Evolutionary conservation across 176 grass and related monocot genomes (phyloP), one percentile per base, ranked within the genome.

Genomic region (Hsuehochloa calcarea): DNA sequence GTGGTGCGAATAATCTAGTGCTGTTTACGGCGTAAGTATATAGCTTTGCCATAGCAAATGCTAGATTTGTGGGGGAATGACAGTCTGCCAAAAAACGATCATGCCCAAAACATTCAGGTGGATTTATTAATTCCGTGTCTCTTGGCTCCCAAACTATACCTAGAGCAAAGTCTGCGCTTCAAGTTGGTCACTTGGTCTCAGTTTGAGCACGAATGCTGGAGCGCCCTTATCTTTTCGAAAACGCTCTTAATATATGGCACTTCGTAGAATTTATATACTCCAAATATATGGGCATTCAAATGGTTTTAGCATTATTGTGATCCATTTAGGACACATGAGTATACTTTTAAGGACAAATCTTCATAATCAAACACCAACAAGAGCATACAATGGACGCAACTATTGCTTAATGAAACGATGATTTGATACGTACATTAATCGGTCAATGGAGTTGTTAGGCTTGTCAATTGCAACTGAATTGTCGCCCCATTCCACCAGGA

Each of bases 371-470:
- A 37, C 19, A 62, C 22, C 5, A 13, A 55, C 43, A 38, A 31
- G 60, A 46, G 19, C 49, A 67, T 3, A 9, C 5, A 43, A 6
- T 2, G 44, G 55, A 78, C 73, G 25, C 45, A 76, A 45, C 68
- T 72, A 15, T 79, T 40, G n/a, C 47, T 70, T 78, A 70, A 17
- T 38, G 40, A 68, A 20, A 76, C 11, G 29, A 69, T 22, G 50
- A 51, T 77, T 81, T 7, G 19, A 68, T 43, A 52, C 39, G 60
- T 47, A 45, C 49, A 29, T 50, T 25, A 61, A 31, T 69, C 31
- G 19, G 70, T 85, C 88, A 81, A 63, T 76, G 82, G 88, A 81
- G 88, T 81, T 41, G 88, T 75, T 89, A 75, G 51, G 40, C 31
- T 81, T 62, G 51, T 64, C 62, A 44, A 4, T 58, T 54, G 52